Evolutionary conservation across 2,329 filamentous ascomycete genomes (phyloP).

Genomic region (Fusarium keratoplasticum): DNA sequence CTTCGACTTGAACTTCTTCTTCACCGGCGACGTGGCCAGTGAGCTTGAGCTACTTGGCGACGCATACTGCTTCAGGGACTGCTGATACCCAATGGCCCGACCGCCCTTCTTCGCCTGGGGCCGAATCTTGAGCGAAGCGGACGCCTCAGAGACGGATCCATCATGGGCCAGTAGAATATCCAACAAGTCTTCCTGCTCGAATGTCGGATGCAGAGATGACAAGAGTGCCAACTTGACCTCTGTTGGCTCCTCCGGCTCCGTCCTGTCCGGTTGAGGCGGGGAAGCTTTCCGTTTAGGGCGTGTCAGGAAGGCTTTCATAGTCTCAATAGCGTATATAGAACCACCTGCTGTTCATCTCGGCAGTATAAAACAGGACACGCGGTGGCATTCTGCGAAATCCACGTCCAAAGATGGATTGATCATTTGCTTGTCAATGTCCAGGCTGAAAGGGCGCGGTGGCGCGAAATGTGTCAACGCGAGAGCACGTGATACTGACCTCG

Average conservation of each 20-base stretch:
- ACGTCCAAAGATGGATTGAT: not conserved
- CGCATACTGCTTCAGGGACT: slow-evolving; percentile 69
- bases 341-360: not conserved
- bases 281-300: slow-evolving; percentile 63
- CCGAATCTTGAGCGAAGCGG: slow-evolving; percentile 61
- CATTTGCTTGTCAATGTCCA: slow-evolving; percentile 4
- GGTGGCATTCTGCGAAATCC: not conserved
- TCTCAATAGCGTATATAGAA: slow-evolving; percentile 8
- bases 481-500: slow-evolving; percentile 41
- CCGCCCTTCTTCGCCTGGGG: slow-evolving; percentile 49
- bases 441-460: slow-evolving; percentile 27
- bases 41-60: slow-evolving; percentile 22
- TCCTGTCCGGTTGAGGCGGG: slow-evolving; percentile 36
- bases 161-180: slow-evolving; percentile 83
- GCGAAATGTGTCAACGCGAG: slow-evolving; percentile 33
- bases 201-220: slow-evolving; percentile 76
- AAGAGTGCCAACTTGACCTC: slow-evolving; percentile 90
- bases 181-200: slow-evolving; percentile 75
- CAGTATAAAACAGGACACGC: not conserved
- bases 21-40: slow-evolving; percentile 42
- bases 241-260: slow-evolving; percentile 78
- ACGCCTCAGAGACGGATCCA: slow-evolving; percentile 78
- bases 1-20: slow-evolving; percentile 70
- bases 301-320: slow-evolving; percentile 70
- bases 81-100: slow-evolving; percentile 66